phyloP scores from a whole-genome alignment of 192 early-diverging fungal genomes.

The Kickxella alabastrina region DNA sequence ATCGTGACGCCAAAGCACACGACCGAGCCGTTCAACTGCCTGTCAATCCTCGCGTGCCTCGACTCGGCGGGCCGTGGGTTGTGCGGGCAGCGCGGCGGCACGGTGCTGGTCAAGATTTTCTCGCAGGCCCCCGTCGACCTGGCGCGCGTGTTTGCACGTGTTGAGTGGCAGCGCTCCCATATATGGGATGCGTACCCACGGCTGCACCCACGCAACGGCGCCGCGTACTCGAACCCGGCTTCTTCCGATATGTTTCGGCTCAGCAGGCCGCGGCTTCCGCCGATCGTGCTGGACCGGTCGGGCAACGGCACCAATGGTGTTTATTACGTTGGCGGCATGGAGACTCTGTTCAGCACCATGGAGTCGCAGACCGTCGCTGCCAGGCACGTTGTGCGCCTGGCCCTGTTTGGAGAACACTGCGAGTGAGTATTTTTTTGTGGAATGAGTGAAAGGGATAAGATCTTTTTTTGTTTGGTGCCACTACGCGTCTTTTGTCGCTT shows the following conservation, averaged over 20 bases:
- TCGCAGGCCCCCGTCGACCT: constrained; percentile 19
- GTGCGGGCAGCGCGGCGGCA: constrained; percentile 1
- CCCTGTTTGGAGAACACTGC: too few species aligned
- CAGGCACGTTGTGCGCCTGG: constrained; percentile 17
- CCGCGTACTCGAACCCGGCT: constrained; percentile 1
- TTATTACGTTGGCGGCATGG: constrained; percentile 33
- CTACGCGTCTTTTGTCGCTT: too few species aligned
- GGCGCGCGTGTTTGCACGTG: not conserved
- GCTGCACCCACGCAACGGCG: constrained; percentile 18
- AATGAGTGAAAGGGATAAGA: too few species aligned
- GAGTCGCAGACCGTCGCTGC: constrained; percentile 40
- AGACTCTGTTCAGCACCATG: constrained; percentile 31
- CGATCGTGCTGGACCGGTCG: constrained; percentile 17
- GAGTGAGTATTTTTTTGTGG: too few species aligned
- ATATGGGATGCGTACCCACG: constrained; percentile 25
- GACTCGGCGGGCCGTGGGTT: not conserved
- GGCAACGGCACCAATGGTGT: constrained; percentile 4
- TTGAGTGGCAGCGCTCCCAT: constrained; percentile 19
- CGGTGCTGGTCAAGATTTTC: constrained; percentile 26
- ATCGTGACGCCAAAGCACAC: constrained; percentile 22
- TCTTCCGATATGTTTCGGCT: not conserved
- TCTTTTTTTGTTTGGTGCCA: too few species aligned
- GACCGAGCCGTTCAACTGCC: constrained; percentile 28
- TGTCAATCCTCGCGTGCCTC: constrained; percentile 30
- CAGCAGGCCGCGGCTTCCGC: constrained; percentile 4